Conservation (phyloP, 2,329 filamentous ascomycete genomes). For the Fusarium sp. region DNA sequence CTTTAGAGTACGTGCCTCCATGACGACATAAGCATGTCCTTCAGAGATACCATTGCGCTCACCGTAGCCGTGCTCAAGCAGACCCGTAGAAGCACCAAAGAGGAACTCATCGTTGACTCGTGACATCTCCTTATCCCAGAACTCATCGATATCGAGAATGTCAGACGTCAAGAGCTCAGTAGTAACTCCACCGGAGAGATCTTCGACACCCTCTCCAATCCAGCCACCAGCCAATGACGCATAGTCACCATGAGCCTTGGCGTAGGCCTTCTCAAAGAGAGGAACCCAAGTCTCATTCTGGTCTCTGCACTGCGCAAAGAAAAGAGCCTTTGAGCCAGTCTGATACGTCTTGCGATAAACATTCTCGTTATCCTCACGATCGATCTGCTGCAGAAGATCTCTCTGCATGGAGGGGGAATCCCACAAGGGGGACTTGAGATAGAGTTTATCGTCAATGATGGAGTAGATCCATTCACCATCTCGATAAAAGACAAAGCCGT, state of each 20-base stretch:
- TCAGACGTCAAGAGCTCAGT: slow-evolving; percentile 74
- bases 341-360: slow-evolving; percentile 77
- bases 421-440: slow-evolving; percentile 82
- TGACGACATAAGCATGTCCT: slow-evolving; percentile 68
- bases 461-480: slow-evolving; percentile 93
- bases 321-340: slow-evolving; percentile 78
- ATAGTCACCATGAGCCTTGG: slow-evolving; percentile 84
- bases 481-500: slow-evolving; percentile 88
- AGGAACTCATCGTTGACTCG: slow-evolving; percentile 84
- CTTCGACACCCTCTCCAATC: slow-evolving; percentile 68
- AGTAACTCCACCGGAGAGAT: slow-evolving; percentile 75
- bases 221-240: slow-evolving; percentile 75
- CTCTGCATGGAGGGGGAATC: slow-evolving; percentile 81
- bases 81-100: slow-evolving; percentile 74
- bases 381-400: slow-evolving; percentile 77
- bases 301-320: slow-evolving; percentile 79
- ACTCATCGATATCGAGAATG: slow-evolving; percentile 80
- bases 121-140: slow-evolving; percentile 84
- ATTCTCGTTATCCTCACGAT: slow-evolving; percentile 75
- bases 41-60: slow-evolving; percentile 67
- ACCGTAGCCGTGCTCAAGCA: slow-evolving; percentile 70
- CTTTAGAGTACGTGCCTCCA: slow-evolving; percentile 63
- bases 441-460: slow-evolving; percentile 91
- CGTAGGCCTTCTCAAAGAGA: slow-evolving; percentile 83
- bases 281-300: slow-evolving; percentile 86